phyloP scores from a whole-genome alignment of 768 basidiomycete genomes.

The Leccinum pellstonianum region DNA sequence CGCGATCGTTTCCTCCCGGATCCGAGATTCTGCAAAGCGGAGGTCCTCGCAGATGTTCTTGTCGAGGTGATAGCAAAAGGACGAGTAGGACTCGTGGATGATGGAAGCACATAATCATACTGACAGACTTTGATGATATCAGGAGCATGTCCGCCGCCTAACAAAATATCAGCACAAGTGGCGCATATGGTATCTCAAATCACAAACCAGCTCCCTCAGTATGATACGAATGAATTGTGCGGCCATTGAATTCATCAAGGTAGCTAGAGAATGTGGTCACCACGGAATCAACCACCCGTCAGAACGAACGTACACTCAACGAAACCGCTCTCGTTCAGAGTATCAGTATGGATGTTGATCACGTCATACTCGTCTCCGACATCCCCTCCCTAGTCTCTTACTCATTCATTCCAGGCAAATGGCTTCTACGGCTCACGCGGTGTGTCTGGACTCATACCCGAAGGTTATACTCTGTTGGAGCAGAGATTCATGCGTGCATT shows the following conservation, averaged over 20 bases:
- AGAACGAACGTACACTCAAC: constrained; percentile 69
- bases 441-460: constrained; percentile 90
- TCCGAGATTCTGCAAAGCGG: constrained; percentile 94
- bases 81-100: constrained; percentile 95
- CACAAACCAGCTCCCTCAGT: constrained; percentile 85
- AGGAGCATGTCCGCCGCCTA: constrained; percentile 93
- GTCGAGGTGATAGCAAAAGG: constrained; percentile 91
- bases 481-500: constrained; percentile 77
- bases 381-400: constrained; percentile 27
- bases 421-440: constrained; percentile 92
- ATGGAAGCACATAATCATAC: constrained; percentile 84
- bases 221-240: constrained; percentile 97
- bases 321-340: constrained; percentile 95
- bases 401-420: constrained; percentile 65
- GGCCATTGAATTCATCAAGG: constrained; percentile 82
- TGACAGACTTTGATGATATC: constrained; percentile 98
- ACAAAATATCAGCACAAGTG: background rate
- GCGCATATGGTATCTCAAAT: background rate
- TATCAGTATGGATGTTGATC: constrained; percentile 94
- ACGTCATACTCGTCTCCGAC: constrained; percentile 92
- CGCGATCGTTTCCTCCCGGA: constrained; percentile 94
- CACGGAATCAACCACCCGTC: background rate
- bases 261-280: constrained; percentile 47
- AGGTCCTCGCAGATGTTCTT: constrained; percentile 89
- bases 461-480: constrained; percentile 89